Conservation (phyloP, 352 stramenopile genomes). For the Globisporangium echinulatum region DNA sequence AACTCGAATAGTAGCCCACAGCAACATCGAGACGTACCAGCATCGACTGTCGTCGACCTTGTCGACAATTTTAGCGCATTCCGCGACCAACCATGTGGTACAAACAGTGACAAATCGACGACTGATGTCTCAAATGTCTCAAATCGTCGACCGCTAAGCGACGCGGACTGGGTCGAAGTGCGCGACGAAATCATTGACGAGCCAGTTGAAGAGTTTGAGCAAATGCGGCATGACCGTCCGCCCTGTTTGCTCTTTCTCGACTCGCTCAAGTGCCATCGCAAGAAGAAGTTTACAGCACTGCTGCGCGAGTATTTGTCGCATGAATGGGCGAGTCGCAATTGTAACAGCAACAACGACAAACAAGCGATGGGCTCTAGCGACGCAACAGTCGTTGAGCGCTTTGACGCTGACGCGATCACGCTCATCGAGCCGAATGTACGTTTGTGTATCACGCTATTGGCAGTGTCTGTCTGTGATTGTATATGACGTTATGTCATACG, state of each 20-base stretch:
- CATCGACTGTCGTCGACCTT: slow-evolving; percentile 18
- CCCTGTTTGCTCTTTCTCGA: slow-evolving; percentile 92
- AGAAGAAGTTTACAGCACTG: slow-evolving; percentile 78
- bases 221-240: slow-evolving; percentile 33
- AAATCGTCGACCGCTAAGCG: background rate
- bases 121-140: background rate
- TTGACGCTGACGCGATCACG: slow-evolving; percentile 36
- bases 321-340: slow-evolving; percentile 44
- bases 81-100: background rate
- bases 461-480: slow-evolving; percentile 2
- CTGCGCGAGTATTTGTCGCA: slow-evolving; percentile 86
- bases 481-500: background rate
- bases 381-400: slow-evolving; percentile 29
- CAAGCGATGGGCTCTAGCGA: slow-evolving; percentile 5
- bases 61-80: slow-evolving; percentile 23
- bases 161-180: slow-evolving; percentile 10
- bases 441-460: background rate
- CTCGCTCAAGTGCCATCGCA: slow-evolving; percentile 91
- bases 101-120: background rate
- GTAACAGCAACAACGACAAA: background rate
- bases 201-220: slow-evolving; percentile 29
- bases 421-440: slow-evolving; percentile 76
- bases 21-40: no score
- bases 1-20: no score
- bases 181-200: slow-evolving; percentile 33